A percentile compares a stretch with the other conserved stretches of the same genome.
phyloP scores from a whole-genome alignment of 352 stramenopile genomes.

The Thraustochytrium striatum region DNA sequence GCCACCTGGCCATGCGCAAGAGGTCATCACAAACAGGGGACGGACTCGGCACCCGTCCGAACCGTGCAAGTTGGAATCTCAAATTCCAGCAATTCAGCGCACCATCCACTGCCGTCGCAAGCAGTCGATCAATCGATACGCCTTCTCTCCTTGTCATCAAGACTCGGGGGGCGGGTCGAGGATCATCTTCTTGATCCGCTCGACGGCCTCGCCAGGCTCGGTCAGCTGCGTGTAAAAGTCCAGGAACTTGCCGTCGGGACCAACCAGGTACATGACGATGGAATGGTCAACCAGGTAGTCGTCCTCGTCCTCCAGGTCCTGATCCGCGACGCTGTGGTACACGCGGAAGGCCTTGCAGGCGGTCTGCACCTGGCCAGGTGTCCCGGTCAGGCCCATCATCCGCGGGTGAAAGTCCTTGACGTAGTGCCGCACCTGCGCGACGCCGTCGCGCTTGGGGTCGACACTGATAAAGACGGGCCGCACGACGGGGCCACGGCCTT shows the following conservation, averaged over 20 bases:
- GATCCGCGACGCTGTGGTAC: slow-evolving; percentile 96
- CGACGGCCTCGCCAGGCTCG: slow-evolving; percentile 48
- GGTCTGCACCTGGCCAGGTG: slow-evolving; percentile 86
- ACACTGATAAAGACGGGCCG: slow-evolving; percentile 95
- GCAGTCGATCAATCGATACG: too few species aligned
- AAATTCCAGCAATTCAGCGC: too few species aligned
- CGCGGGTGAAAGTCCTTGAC: slow-evolving; percentile 80
- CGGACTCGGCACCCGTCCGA: too few species aligned
- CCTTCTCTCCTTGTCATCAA: background rate
- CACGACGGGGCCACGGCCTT: slow-evolving; percentile 59
- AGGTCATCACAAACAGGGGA: too few species aligned
- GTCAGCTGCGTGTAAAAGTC: slow-evolving; percentile 98
- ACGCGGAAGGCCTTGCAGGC: slow-evolving; percentile 97
- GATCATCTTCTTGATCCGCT: slow-evolving; percentile 46
- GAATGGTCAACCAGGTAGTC: slow-evolving; percentile 99
- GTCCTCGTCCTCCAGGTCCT: slow-evolving; percentile 84
- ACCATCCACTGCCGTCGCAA: too few species aligned
- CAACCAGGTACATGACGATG: slow-evolving; percentile 98
- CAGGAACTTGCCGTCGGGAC: slow-evolving; percentile 90
- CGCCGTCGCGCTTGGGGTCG: slow-evolving; percentile 91
- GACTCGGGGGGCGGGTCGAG: background rate
- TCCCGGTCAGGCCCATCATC: slow-evolving; percentile 71
- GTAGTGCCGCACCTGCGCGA: slow-evolving; percentile 92
- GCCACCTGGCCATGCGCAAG: too few species aligned
- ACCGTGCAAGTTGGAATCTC: too few species aligned